Evolutionary conservation across 257 asterid species (phyloP), one percentile per base, ranked within the genome.

Genomic region (Nicotiana benthamiana): DNA sequence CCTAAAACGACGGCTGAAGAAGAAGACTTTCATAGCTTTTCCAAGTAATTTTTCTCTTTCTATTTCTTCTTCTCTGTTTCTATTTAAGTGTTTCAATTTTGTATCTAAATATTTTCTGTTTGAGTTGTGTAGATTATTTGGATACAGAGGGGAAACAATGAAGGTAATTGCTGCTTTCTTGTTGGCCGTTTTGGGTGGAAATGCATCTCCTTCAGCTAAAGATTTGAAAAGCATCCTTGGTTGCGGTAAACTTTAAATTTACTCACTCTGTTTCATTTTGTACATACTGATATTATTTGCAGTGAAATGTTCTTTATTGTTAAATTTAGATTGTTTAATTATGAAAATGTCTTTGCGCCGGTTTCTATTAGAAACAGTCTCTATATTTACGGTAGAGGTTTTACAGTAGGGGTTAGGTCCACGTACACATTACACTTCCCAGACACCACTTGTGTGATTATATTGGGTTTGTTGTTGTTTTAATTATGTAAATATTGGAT

Each of bases 101-200:
- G 40, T 11, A 43, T 20, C 57, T 48, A 1, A 61, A 4, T 15
- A 36, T 62, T 17, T 46, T 43, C 11, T 40, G 46, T 12, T 17
- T 20, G 60, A 2, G 30, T 72, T 24, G 4, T 22, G 60, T 46
- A 20, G 8, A 28, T 24, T 27, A 6, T 61, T 61, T 26, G 7
- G 40, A 30, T 43, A 40, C 0, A 34, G 62, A 15, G 20, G 57
- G 15, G 43, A 52, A 30, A 20, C 54, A 13, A 80, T 79, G 82
- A 79, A 79, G 82, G 51, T 79, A 10, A 62, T 79, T 30, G 82
- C 82, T 3, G 82, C 82, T 40, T 79, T 62, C 16, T 79, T 79
- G 75, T 46, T 79, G 75, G 82, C 82, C 40, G 75, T 79, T 48
- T 62, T 79, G 61, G 82, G 82, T 36, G 82, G 82, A 26, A 79